Evolutionary conservation across 306 rosid species (phyloP), one percentile per base, ranked within the genome.

Genomic region (Argentina anserina): DNA sequence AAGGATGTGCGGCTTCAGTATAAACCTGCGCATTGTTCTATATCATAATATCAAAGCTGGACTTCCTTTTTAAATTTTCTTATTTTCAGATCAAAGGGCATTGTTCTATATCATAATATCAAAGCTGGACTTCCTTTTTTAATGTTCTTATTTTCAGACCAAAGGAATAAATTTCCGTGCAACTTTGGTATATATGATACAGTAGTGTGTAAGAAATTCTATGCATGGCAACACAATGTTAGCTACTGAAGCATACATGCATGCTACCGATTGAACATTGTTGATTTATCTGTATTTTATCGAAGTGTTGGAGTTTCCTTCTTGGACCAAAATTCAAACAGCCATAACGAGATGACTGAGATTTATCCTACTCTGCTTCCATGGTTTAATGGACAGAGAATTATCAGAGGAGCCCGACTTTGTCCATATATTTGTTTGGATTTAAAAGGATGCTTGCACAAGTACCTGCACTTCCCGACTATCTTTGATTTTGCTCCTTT

Each of bases 381-480:
- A 17, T 62, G 43, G 60, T 68, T 29, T 9, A 67, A 28, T 49
- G 62, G 62, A 69, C 29, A 13, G 49, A 36, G 46, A 62, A 12
- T 31, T 17, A 68, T 46, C 18, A n/a, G 41, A 69, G n/a, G 46
- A 33, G 61, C 33, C 56, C n/a, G 47, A n/a, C 31, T 47, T 31
- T 33, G 46, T 49, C 73, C 46, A 21, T 50, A 15, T n/a, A 21
- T n/a, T 68, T 69, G 73, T 21, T 69, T 49, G 46, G 33, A 33
- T 3, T 12, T 33, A 34, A 37, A 52, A 21, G 21, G 63, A 6
- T 40, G 36, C 33, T 70, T 70, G 64, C 8, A 21, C 23, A 21
- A 36, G 46, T 49, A 23, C 6, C 74, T 34, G 62, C 47, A 70
- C 47, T 23, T 52, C 47, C 13, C 12, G 1, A 50, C 34, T 70